A percentile compares a stretch with the other conserved stretches of the same genome.
Conservation (phyloP, 306 rosid genomes). For the Vachellia pachyceras region DNA sequence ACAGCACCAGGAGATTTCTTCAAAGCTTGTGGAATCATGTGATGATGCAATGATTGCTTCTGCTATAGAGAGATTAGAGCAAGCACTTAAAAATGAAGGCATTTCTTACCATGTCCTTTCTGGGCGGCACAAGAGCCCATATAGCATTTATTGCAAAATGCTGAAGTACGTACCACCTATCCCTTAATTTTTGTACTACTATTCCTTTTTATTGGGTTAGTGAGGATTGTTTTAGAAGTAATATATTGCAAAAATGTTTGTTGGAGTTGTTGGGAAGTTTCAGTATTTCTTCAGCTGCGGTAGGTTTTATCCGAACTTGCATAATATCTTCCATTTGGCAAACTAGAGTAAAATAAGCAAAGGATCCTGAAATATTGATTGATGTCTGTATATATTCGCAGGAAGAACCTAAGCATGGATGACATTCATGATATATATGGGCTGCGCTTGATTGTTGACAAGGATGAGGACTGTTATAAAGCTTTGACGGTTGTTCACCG, state of each 20-base stretch:
- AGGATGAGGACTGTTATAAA: constrained; percentile 89
- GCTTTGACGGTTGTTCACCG: constrained; percentile 76
- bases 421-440: constrained; percentile 96
- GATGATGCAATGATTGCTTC: constrained; percentile 83
- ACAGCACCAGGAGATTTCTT: constrained; percentile 71
- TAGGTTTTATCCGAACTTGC: neutral
- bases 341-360: neutral
- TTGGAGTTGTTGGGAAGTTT: neutral
- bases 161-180: constrained; percentile 62
- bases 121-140: constrained; percentile 96
- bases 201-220: neutral
- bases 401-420: constrained; percentile 83
- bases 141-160: constrained; percentile 88
- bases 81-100: constrained; percentile 71
- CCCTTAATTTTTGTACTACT: constrained; percentile 11
- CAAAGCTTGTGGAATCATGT: constrained; percentile 77
- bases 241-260: neutral
- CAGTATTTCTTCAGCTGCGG: neutral
- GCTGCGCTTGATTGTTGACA: constrained; percentile 85
- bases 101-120: constrained; percentile 77
- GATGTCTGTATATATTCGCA: constrained; percentile 47
- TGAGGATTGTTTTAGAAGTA: neutral
- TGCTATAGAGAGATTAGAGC: constrained; percentile 70
- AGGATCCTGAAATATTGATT: constrained; percentile 16
- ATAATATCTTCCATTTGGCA: neutral